Evolutionary conservation across 2,329 filamentous ascomycete species (phyloP), one percentile per base, ranked within the genome.

Genomic region (Penicillium thymicola): DNA sequence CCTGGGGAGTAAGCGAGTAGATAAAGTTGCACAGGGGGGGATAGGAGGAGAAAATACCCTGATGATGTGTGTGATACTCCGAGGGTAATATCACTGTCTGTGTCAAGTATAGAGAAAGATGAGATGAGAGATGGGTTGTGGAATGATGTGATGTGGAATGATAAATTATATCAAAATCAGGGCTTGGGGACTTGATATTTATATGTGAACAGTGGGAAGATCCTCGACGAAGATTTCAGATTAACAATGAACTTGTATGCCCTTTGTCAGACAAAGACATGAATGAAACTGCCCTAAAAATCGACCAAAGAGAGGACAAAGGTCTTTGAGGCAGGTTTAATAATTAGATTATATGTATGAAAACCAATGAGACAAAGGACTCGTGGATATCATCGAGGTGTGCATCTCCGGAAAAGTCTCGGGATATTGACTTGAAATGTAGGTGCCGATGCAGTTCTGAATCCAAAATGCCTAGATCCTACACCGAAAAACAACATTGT

Each of bases 101-200:
- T 44, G 40, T 27, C 10, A 13, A 30, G 41, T 23, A 37, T 37
- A 30, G 32, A 16, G 8, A 25, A n/a, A 8, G 32, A 30, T 30
- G 13, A 11, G 6, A 13, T 37, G 37, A 25, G 13, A 11, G 6
- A 13, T 37, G 37, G 16, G 27, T 32, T 32, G 38, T 16, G 16
- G 27, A n/a, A 37, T 13, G 23, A 37, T 45, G n/a, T 47, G n/a
- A 44, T 28, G 9, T 37, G 41, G 30, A 23, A 28, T 49, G 44
- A 14, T 6, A 14, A 32, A 30, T 23, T 25, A 42, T 42, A 9
- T 16, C 4, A 2, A 27, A 27, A 14, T 11, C 5, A 13, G 37
- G 27, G n/a, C 37, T 30, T n/a, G 21, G 30, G 27, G 27, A 49
- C 43, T 32, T 48, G 18, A 9, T 54, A 54, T 54, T 49, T 54